phyloP scores from a whole-genome alignment of 805 yeast genomes.

The Candida insectorum region DNA sequence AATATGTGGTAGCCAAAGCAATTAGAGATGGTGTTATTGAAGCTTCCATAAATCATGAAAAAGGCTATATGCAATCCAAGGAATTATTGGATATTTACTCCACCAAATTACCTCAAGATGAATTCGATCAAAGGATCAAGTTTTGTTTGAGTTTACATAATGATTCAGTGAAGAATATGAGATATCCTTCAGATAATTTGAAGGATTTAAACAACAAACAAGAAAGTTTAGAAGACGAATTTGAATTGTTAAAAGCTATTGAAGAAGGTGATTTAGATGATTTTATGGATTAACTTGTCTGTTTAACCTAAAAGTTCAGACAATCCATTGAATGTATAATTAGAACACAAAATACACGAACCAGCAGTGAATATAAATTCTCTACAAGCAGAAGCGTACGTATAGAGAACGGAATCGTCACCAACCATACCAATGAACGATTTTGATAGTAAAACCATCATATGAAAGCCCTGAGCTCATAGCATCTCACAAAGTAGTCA shows the following conservation, averaged over 20 bases:
- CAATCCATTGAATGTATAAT: too few species aligned
- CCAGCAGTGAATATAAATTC: too few species aligned
- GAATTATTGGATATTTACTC: conserved; percentile 86
- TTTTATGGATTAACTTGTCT: conserved; percentile 44
- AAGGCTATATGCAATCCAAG: conserved; percentile 86
- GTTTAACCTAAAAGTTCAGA: too few species aligned
- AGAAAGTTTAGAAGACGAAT: conserved; percentile 37
- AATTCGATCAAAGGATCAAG: conserved; percentile 89
- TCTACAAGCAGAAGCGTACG: too few species aligned
- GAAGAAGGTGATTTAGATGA: conserved; percentile 57
- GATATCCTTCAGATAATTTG: conserved; percentile 60
- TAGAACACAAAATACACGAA: too few species aligned
- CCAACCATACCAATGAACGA: too few species aligned
- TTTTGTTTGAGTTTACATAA: conserved; percentile 89
- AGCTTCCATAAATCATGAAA: conserved; percentile 86
- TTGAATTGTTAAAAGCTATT: conserved; percentile 43
- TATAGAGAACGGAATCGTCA: too few species aligned
- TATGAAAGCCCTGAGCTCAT: too few species aligned
- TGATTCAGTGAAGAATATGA: conserved; percentile 91
- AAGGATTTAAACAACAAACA: conserved; percentile 24
- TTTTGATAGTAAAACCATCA: too few species aligned
- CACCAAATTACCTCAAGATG: conserved; percentile 79
- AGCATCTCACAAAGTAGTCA: too few species aligned
- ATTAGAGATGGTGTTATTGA: conserved; percentile 97
- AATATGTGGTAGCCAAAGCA: conserved; percentile 94